Base-by-base conservation (phyloP, 352 stramenopile genomes). In the Globisporangium heterothallicum region DNA sequence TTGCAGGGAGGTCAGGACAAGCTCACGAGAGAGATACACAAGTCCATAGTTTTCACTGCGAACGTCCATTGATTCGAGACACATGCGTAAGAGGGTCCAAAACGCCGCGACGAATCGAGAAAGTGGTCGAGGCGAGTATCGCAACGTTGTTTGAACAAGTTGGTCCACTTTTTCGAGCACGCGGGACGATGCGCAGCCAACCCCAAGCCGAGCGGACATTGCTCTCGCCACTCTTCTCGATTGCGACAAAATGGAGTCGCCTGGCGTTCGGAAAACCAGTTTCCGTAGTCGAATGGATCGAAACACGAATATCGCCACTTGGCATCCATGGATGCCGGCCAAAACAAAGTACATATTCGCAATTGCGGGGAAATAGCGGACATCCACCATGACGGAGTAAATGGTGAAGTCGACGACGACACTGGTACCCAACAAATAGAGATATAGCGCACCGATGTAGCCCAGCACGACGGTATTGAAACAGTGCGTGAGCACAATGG, bases 1-100 rank as follows among this genome's bases (percentile, higher is more conserved):
- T 41, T 72, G 63, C 26, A 72, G 32, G 2, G 52, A 14, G 1
- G 55, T 64, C 35, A 73, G 60, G 0, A 73, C 36, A 0, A 59
- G 44, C 43, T 73, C 58, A 1, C 61, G 67, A 21, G n/a, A 35
- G 13, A 76, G 22, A 14, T 66, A 49, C 19, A 71, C 26, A 7
- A 61, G 42, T 27, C 67, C 64, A 21, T 63, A 76, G 36, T 68
- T 55, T 0, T 35, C 35, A 0, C 62, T 51, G 25, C 66, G 30
- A 2, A 59, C 57, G 3, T 63, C 60, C n/a, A n/a, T n/a, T 2
- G 30, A 66, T 6, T 59, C 32, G 35, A 66, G 26, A 2, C 53
- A 49, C 1, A 44, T 44, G 0, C 3, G 6, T 16, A 36, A 13
- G 10, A 36, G 30, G 5, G 10, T 36, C 30, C 30, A 36, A 13